These are phyloP conservation scores for Drosera spatulata DNA, from an alignment of 179 eudicot species.

Conservation along the genomic window DNA sequence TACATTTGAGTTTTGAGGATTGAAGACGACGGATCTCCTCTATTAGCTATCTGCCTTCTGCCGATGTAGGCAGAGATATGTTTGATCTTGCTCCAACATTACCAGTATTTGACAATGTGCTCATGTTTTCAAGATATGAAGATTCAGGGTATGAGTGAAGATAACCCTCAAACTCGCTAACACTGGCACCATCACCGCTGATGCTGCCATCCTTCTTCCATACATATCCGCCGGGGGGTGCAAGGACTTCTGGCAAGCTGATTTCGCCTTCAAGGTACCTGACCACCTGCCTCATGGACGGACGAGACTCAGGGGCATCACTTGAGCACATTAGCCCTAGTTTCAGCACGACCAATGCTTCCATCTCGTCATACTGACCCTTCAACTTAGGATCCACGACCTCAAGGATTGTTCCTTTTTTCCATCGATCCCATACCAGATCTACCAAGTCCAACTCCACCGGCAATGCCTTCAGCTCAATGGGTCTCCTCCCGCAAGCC, in stretches of 20 bases:
- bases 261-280: constrained; percentile 55
- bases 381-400: constrained; percentile 48
- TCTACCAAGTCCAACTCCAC: constrained; percentile 63
- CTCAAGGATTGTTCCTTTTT: constrained; percentile 32
- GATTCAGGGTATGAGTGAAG: constrained; percentile 26
- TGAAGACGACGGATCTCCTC: too few relatives aligned
- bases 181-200: constrained; percentile 4
- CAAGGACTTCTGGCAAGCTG: constrained; percentile 25
- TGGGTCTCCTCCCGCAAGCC: constrained; percentile 68
- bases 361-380: constrained; percentile 39
- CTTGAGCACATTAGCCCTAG: constrained; percentile 53
- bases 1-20: too few relatives aligned
- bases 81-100: constrained; percentile 24
- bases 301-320: constrained; percentile 26
- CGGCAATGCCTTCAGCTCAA: constrained; percentile 43
- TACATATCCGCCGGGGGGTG: constrained; percentile 20
- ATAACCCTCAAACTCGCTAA: constrained; percentile 21
- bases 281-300: constrained; percentile 56
- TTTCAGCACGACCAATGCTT: constrained; percentile 45
- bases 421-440: constrained; percentile 62
- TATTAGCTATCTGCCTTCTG: too few relatives aligned
- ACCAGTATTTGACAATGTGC: constrained; percentile 12
- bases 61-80: constrained; percentile 6
- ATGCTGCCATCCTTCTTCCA: constrained; percentile 13
- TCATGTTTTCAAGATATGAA: constrained; percentile 15